Conservation (phyloP, 2,329 filamentous ascomycete genomes). For the Bipolaris zeicola region DNA sequence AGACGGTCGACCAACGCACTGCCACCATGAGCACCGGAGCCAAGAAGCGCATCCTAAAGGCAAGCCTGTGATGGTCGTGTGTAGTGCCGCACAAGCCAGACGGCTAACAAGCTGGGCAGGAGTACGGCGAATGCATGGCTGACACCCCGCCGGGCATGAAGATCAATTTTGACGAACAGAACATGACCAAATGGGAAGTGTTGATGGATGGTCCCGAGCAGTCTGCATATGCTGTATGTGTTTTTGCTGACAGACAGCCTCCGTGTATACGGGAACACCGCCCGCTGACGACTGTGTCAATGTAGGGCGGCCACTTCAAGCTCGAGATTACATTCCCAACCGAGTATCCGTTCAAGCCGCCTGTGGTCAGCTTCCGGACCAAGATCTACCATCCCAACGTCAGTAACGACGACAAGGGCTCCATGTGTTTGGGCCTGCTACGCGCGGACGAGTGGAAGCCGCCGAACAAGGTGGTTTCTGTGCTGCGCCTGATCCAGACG, state of each 20-base stretch:
- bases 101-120: conserved; percentile 29
- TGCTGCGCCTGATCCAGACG: conserved; percentile 76
- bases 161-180: conserved; percentile 61
- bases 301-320: conserved; percentile 72
- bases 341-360: conserved; percentile 91
- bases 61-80: conserved; percentile 19
- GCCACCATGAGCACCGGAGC: conserved; percentile 45
- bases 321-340: conserved; percentile 73
- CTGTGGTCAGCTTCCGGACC: conserved; percentile 77
- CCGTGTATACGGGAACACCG: neutral
- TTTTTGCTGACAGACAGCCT: conserved; percentile 13
- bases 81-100: neutral
- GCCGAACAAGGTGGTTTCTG: conserved; percentile 73
- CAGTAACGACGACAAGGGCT: conserved; percentile 82
- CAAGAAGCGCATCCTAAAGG: conserved; percentile 56
- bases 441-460: conserved; percentile 93
- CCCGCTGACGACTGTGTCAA: conserved; percentile 15
- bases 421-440: conserved; percentile 83
- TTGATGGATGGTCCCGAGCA: conserved; percentile 68
- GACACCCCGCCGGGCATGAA: conserved; percentile 47
- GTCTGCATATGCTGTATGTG: conserved; percentile 67
- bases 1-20: conserved; percentile 12
- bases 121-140: conserved; percentile 45
- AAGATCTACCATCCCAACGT: conserved; percentile 97
- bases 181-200: conserved; percentile 72